Evolutionary conservation across 495 filamentous ascomycete species (phyloP), one percentile per base, ranked within the genome.

Genomic region (Penicillium angulare): DNA sequence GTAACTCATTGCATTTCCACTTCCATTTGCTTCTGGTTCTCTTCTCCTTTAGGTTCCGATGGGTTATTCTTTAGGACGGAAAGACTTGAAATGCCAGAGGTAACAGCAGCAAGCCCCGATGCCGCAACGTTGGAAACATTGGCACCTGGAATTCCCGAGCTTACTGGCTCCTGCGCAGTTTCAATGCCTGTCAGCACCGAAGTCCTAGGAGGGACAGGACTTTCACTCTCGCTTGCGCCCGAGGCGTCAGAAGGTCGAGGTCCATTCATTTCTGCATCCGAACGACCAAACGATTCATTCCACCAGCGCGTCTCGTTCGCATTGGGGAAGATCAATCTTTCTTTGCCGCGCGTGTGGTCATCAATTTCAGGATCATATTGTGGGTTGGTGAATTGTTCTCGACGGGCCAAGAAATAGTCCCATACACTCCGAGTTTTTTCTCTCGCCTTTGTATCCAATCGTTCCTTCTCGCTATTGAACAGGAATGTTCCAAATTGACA

Each of bases 401-500:
- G 80, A 2, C 90, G 78, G 10, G 86, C 79, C 16, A 97, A 73
- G 72, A 99, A 97, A 67, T 97, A 97, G 50, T 89, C 85, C 93
- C 95, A 99, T 2, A 97, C 95, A 49, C 88, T 92, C 17, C 86
- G 74, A n/a, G 90, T 95, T 17, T 83, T 80, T 50, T 88, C 82
- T 23, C 77, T 74, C 0, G 90, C 86, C 2, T 75, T 75, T 5
- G 81, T 78, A n/a, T 96, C 89, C 15, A 83, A 69, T 0, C 95
- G 86, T 57, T 95, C 86, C 56, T 92, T 92, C 60, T 99, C 95
- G 56, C 82, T 92, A 73, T 99, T 95, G 71, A 86, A 95, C 32
- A 99, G 76, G 64, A 99, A 99, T 1, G 91, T 96, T 35, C 95
- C 95, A 53, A 95, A 99, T 63, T 99, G 95, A 52, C 92, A 96